These are phyloP conservation scores for Salix brachista DNA, from an alignment of 345 rosid genomes.

Conservation along the genomic window DNA sequence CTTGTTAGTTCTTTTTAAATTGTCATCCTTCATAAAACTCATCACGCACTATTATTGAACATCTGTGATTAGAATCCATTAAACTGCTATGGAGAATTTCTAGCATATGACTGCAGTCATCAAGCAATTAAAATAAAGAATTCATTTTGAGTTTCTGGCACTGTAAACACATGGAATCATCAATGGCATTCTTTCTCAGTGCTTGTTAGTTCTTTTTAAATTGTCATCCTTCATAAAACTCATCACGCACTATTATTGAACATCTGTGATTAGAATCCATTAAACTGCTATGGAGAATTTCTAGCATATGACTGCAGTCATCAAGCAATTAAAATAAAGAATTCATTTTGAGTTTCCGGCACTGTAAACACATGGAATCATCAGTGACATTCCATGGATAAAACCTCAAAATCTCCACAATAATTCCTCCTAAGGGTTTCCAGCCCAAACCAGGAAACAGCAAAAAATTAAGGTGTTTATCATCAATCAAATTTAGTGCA, in stretches of 20 bases:
- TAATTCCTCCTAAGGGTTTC: not conserved
- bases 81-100: not conserved
- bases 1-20: not conserved
- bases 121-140: not conserved
- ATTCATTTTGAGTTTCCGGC: not conserved
- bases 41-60: not conserved
- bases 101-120: not conserved
- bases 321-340: not conserved
- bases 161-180: not conserved
- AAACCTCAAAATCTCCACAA: not conserved
- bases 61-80: not conserved
- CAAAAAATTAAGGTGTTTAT: not conserved
- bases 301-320: not conserved
- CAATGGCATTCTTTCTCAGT: not conserved
- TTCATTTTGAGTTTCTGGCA: not conserved
- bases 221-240: not conserved
- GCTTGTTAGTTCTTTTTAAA: not conserved
- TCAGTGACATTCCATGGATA: not conserved
- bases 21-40: not conserved
- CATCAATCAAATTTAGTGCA: not conserved
- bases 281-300: not conserved
- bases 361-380: not conserved
- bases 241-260: not conserved
- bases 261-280: not conserved
- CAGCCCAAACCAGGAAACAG: not conserved